Base-by-base conservation (phyloP, 768 basidiomycete species). In the Trametes elegans region DNA sequence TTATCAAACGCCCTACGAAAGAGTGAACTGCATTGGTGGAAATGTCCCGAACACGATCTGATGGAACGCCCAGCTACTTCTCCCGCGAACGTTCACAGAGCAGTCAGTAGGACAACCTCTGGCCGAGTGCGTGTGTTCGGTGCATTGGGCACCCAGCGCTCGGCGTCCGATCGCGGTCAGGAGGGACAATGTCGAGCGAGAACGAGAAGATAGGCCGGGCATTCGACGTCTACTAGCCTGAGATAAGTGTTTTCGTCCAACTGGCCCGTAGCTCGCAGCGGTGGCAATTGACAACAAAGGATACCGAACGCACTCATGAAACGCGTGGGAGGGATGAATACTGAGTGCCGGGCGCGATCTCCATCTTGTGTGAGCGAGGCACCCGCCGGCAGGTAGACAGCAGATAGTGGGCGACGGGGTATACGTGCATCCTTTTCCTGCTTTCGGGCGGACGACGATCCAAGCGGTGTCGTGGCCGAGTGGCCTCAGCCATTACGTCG, bases 341-440 rank as follows among this genome's bases (percentile, higher is more conserved):
- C 2, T 24, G 40, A 24, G 2, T 3, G 18, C 14, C 38, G 9
- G 10, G 21, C 11, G 10, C 19, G 40, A 21, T 41, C 14, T 24
- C 23, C 34, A 11, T 29, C 24, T 6, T 31, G 3, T 34, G 11
- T 24, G 40, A 10, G 23, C 26, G 40, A 57, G 56, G 56, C 43
- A 57, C 56, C 56, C 56, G 56, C 49, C 56, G 56, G 56, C 43
- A 57, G 18, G 49, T 52, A 57, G 28, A 36, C 42, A 32, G 40
- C 31, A 43, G 24, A 34, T 51, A 34, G 49, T 31, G 36, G 39
- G 36, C 14, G 43, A 16, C 10, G 18, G 29, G 18, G 41, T 28
- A 23, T 10, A 13, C 35, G 34, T 39, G 56, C 41, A 38, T 24
- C 21, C 8, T 27, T 46, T 46, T 35, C 29, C 49, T 19, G n/a